Base-by-base conservation (phyloP, 2,329 filamentous ascomycete species). In the Cordyceps fumosorosea region DNA sequence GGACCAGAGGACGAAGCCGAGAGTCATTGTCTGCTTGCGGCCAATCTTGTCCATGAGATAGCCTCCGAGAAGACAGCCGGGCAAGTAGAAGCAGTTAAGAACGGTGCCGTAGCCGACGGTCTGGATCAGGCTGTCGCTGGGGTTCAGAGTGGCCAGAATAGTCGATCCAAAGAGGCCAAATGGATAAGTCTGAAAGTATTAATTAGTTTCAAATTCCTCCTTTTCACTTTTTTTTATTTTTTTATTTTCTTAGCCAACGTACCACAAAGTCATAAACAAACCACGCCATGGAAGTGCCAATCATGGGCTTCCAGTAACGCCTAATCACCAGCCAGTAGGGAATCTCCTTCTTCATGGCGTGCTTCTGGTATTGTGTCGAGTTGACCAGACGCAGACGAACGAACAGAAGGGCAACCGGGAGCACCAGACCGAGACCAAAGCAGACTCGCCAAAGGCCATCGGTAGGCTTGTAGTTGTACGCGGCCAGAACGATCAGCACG, bases 361-460 rank as follows among this genome's bases (percentile, higher is more conserved):
- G 68, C 14, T 68, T 69, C 29, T 62, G 54, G 56, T 70, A 71
- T 42, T 70, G 69, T 80, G 72, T 84, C 56, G 73, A 84, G 70
- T 79, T 82, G 57, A 78, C 69, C 66, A 80, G 78, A 50, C 75
- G 80, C 42, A 85, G 69, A 12, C 83, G 80, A 63, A 84, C 81
- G 68, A 82, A 82, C 56, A 84, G 80, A 18, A 85, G 75, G 1
- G 76, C 75, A 3, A 85, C 70, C 0, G 82, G 82, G 7, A 71
- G 47, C 8, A 66, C 54, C 29, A 69, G 56, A 7, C 68, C 68
- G 5, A 69, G 37, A 7, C 68, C 68, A 18, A 69, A 69, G 53
- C 62, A 64, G 3, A 80, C 75, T 1, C 78, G 71, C 78, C 79
- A 81, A 8, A 80, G 72, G 2, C 76, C 78, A 56, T 72, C 73